Evolutionary conservation across 257 asterid species (phyloP), one percentile per base, ranked within the genome.

Genomic region (Linderniella brevidens): DNA sequence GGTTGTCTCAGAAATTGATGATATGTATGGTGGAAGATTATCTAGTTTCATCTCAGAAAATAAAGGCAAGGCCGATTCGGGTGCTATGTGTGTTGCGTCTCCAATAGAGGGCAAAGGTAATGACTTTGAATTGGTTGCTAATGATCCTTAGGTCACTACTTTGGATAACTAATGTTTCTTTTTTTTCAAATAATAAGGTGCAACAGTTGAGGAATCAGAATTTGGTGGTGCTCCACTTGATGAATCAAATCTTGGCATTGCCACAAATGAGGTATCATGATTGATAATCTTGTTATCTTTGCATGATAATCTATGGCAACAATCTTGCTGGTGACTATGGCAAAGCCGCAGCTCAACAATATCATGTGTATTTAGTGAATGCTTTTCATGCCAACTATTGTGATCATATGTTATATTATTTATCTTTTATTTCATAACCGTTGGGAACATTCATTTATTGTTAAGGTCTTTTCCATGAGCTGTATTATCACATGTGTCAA

Each of bases 11-110:
- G 98, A 88, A 61, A 78, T 90, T 41, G 75, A 90, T 70, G 71
- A 63, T 42, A 65, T 90, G 86, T 90, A 90, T 60, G 77, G 71
- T 38, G 98, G 98, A 46, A 67, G 77, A 68, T 62, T 90, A 63
- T 54, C 52, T 36, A 70, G 45, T 63, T 71, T 80, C 47, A 67
- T 84, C 57, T 72, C 77, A 16, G 55, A 78, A 66, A 63, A 64
- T 58, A 71, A 75, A 64, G 59, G 58, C 70, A 77, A 59, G 44
- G 49, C 57, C 46, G 51, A 35, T 50, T 17, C 38, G 55, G 38
- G 50, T 44, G 50, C 19, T 46, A 16, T 4, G 25, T 11, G 8
- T 50, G 51, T 54, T 46, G 55, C 55, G 13, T 52, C 52, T 46
- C 59, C 61, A 39, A 50, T 49, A 49, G 54, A 43, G 48, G 37